These are phyloP conservation scores for Graphilbum sp. DNA, from an alignment of 2,329 filamentous ascomycete genomes.

Conservation along the genomic window DNA sequence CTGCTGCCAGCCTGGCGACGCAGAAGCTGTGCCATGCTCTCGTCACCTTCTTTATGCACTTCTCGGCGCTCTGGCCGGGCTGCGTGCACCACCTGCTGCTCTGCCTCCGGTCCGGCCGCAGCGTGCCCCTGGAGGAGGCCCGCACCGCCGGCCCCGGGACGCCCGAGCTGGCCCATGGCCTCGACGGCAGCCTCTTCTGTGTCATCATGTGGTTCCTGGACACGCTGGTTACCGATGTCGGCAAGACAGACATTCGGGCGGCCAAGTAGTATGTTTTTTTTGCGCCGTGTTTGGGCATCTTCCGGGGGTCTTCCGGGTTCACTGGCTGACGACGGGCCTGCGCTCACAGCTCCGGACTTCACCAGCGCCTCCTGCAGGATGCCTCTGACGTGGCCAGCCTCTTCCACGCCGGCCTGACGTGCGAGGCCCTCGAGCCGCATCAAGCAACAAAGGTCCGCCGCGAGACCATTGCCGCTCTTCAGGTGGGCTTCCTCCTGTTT, in stretches of 20 bases:
- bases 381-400: slow-evolving; percentile 31
- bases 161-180: slow-evolving; percentile 25
- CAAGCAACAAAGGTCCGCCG: slow-evolving; percentile 22
- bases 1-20: slow-evolving; percentile 42
- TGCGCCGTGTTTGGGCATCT: neutral
- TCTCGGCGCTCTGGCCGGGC: slow-evolving; percentile 48
- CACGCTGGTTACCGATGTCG: slow-evolving; percentile 47
- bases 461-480: slow-evolving; percentile 44
- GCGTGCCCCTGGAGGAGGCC: slow-evolving; percentile 30
- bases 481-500: slow-evolving; percentile 25
- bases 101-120: slow-evolving; percentile 34
- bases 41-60: slow-evolving; percentile 59
- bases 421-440: neutral
- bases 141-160: slow-evolving; percentile 19
- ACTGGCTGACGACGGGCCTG: too few relatives aligned
- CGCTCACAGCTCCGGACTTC: slow-evolving; percentile 24
- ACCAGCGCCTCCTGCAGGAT: slow-evolving; percentile 34
- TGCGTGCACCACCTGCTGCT: slow-evolving; percentile 48
- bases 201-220: slow-evolving; percentile 49
- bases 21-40: slow-evolving; percentile 66
- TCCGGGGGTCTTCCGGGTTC: too few relatives aligned
- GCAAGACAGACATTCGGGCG: slow-evolving; percentile 48
- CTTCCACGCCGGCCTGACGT: slow-evolving; percentile 17
- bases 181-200: slow-evolving; percentile 34
- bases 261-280: slow-evolving; percentile 31